Conservation (phyloP, 108 stramenopile genomes). For the Thalassiosira profunda region DNA sequence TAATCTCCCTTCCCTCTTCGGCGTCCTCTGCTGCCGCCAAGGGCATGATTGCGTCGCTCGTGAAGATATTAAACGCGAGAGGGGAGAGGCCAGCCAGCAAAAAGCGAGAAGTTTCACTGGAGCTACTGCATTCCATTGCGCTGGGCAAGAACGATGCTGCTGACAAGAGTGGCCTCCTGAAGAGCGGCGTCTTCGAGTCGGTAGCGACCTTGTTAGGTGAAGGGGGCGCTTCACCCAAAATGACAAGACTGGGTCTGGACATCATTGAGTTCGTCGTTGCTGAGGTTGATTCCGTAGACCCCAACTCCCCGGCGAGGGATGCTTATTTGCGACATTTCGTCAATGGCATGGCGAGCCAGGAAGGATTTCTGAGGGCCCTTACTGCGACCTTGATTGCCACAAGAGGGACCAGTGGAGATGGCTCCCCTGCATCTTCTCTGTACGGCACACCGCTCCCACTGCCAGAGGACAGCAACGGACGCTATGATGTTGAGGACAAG, state of each 20-base stretch:
- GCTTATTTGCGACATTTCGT: conserved; percentile 26
- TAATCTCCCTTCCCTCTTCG: conserved; percentile 73
- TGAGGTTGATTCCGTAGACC: conserved; percentile 40
- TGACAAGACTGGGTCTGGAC: conserved; percentile 49
- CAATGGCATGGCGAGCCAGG: conserved; percentile 49
- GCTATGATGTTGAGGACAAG: conserved; percentile 50
- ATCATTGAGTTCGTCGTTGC: conserved; percentile 51
- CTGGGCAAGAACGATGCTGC: background rate
- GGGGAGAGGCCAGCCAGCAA: background rate
- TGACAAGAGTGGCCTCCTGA: background rate
- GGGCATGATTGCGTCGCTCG: conserved; percentile 53
- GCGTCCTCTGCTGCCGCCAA: conserved; percentile 55
- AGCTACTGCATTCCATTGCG: conserved; percentile 58
- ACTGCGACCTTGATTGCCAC: conserved; percentile 52
- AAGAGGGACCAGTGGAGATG: conserved; percentile 11
- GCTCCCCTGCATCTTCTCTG: conserved; percentile 32
- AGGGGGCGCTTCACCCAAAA: background rate
- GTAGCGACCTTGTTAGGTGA: conserved; percentile 49
- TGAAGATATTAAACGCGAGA: conserved; percentile 13
- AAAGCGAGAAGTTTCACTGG: conserved; percentile 47
- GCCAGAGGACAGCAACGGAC: conserved; percentile 42
- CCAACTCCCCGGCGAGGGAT: conserved; percentile 29
- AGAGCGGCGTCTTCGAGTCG: conserved; percentile 4
- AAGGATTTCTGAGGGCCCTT: conserved; percentile 44
- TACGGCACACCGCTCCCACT: conserved; percentile 60